phyloP scores from a whole-genome alignment of 139 green algal genomes.

The Closterium sp. region DNA sequence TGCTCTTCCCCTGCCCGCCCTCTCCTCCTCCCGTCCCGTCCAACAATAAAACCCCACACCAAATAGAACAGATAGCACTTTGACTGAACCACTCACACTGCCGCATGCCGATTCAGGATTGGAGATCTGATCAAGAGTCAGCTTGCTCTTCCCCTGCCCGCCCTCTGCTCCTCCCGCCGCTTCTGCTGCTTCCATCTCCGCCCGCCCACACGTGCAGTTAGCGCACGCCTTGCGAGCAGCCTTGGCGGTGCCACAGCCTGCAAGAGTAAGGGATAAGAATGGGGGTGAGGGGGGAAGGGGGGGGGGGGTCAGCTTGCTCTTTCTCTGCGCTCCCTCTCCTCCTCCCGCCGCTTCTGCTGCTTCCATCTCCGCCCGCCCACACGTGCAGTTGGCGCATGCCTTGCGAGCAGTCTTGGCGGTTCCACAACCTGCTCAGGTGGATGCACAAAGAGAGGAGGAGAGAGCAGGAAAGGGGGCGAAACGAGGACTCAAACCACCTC shows the following conservation, averaged over 20 bases:
- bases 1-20: constrained; percentile 30
- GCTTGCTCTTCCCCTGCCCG: constrained; percentile 47
- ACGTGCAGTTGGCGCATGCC: constrained; percentile 96
- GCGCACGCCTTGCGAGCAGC: constrained; percentile 83
- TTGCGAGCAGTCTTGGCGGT: constrained; percentile 58
- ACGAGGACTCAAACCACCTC: not conserved
- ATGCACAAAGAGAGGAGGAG: too few relatives aligned
- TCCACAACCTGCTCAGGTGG: not conserved
- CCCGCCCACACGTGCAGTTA: constrained; percentile 92
- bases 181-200: constrained; percentile 72
- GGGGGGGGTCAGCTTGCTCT: constrained; percentile 41
- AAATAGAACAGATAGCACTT: too few relatives aligned
- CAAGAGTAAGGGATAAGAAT: not conserved
- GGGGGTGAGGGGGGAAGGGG: too few relatives aligned
- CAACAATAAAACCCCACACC: too few relatives aligned
- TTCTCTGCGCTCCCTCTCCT: constrained; percentile 41
- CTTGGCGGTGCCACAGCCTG: not conserved
- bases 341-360: constrained; percentile 32
- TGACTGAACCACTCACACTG: constrained; percentile 61
- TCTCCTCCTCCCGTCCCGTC: not conserved
- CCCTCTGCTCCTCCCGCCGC: not conserved
- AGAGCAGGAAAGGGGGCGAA: too few relatives aligned
- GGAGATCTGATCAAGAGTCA: constrained; percentile 38
- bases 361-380: constrained; percentile 84
- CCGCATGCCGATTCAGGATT: constrained; percentile 80